phyloP scores from a whole-genome alignment of 306 rosid genomes.

The Malus fusca region DNA sequence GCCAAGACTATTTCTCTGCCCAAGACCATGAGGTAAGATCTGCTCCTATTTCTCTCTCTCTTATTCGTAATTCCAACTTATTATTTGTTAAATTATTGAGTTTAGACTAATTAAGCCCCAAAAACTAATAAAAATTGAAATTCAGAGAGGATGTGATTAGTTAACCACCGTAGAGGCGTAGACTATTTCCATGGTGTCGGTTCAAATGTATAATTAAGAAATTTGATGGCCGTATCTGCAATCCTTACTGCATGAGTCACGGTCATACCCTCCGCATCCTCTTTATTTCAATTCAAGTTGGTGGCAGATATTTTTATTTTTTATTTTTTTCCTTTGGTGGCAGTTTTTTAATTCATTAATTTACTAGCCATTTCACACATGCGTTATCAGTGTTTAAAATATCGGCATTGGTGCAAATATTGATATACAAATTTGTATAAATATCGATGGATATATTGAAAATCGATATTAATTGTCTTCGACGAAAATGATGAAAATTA shows the following conservation, averaged over 20 bases:
- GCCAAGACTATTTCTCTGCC: conserved; percentile 43
- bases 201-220: background rate
- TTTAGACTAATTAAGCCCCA: background rate
- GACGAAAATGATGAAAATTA: too few species aligned
- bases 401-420: too few species aligned
- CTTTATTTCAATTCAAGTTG: background rate
- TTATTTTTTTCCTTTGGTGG: background rate
- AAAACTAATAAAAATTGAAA: background rate
- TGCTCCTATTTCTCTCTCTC: background rate
- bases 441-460: too few species aligned
- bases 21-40: conserved; percentile 46
- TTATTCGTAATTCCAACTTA: background rate
- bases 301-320: too few species aligned
- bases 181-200: conserved; percentile 5
- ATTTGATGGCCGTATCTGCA: background rate
- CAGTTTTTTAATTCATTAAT: background rate
- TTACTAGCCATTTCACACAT: background rate
- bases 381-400: too few species aligned
- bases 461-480: too few species aligned
- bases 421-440: too few species aligned
- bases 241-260: background rate
- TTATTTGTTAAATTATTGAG: background rate
- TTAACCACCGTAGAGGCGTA: background rate
- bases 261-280: background rate
- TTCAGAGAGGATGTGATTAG: background rate